These are phyloP conservation scores for Suaeda aralocaspica DNA, from an alignment of 148 eudicot genomes.

Conservation along the genomic window DNA sequence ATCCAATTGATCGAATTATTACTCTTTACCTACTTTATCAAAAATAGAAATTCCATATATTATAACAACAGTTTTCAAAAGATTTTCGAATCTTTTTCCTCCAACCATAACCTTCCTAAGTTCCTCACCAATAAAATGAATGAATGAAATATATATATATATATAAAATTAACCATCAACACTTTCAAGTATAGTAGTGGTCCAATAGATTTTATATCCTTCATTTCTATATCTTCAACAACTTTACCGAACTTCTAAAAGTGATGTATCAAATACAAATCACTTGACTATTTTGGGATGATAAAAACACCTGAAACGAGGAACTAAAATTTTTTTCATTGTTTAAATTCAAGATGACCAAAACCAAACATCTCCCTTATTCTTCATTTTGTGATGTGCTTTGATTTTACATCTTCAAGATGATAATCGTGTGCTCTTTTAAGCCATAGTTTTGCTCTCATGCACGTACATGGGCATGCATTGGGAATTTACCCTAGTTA, in stretches of 20 bases:
- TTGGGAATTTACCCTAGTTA: background rate
- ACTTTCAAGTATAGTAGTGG: too few relatives aligned
- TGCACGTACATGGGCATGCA: constrained; percentile 5
- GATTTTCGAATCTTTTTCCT: too few relatives aligned
- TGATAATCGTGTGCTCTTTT: constrained; percentile 8
- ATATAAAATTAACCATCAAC: too few relatives aligned
- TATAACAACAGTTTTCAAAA: too few relatives aligned
- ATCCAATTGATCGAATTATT: too few relatives aligned
- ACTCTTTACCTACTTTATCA: too few relatives aligned
- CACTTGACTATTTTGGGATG: constrained; percentile 15
- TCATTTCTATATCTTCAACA: background rate
- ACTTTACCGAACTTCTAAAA: background rate
- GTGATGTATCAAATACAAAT: background rate
- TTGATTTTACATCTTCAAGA: too few relatives aligned
- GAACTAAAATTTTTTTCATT: background rate
- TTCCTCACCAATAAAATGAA: too few relatives aligned
- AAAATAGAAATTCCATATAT: too few relatives aligned
- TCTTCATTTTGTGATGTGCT: background rate
- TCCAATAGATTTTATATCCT: background rate
- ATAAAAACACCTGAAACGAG: constrained; percentile 4
- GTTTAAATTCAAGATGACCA: constrained; percentile 1
- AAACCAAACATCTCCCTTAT: constrained; percentile 15
- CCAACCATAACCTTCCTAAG: too few relatives aligned
- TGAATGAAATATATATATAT: too few relatives aligned
- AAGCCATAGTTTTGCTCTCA: constrained; percentile 13